Percentiles rank a stretch among this genome's conserved stretches.
These are phyloP conservation scores for Ambrosiella cleistominuta DNA, from an alignment of 2,329 filamentous ascomycete species.

Conservation along the genomic window DNA sequence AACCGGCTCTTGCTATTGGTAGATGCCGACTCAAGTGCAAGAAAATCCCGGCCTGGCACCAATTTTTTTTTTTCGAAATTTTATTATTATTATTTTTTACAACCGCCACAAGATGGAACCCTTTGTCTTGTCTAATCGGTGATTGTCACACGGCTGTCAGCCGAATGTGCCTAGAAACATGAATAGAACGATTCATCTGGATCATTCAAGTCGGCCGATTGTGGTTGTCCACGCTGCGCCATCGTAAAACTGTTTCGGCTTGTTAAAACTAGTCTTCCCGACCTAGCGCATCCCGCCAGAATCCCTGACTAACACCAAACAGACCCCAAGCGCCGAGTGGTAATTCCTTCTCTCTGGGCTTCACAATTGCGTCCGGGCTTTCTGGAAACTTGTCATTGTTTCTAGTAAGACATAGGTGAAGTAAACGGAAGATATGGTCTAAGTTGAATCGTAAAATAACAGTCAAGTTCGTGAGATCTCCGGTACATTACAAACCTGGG, in stretches of 20 bases:
- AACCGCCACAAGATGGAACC: no score
- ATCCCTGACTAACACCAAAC: conserved; percentile 10
- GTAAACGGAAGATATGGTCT: neutral
- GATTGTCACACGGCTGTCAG: no score
- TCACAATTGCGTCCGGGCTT: neutral
- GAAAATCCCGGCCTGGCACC: no score
- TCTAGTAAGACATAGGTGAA: neutral
- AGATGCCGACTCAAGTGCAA: no score
- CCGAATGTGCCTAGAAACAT: no score
- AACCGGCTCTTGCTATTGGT: no score
- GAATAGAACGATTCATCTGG: no score
- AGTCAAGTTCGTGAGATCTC: no score
- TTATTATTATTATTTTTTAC: no score
- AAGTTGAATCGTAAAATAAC: neutral
- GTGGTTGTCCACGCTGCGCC: conserved; percentile 5
- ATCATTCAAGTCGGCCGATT: conserved; percentile 4
- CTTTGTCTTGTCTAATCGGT: no score
- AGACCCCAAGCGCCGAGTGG: conserved; percentile 2
- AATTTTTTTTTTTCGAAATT: no score
- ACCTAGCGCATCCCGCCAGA: conserved; percentile 8
- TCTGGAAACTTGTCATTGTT: neutral
- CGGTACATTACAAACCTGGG: no score
- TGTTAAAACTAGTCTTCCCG: conserved; percentile 8
- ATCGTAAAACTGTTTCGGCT: conserved; percentile 4
- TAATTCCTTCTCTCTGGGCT: neutral